These are phyloP conservation scores for Fraxinus latifolia DNA, from an alignment of 305 asterid species.

Conservation along the genomic window DNA sequence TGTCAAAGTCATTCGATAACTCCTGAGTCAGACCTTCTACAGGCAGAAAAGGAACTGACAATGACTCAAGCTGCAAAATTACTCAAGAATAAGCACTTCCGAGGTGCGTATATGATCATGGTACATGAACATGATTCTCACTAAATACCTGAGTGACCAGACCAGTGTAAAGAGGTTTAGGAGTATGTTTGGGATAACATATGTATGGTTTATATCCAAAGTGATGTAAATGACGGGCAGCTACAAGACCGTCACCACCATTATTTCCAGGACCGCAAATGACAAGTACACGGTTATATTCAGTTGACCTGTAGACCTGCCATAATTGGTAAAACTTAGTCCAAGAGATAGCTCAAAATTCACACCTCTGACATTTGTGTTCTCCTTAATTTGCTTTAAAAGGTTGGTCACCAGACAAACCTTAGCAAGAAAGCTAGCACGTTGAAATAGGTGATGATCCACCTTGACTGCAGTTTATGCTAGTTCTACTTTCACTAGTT, in stretches of 20 bases:
- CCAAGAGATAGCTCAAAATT: not conserved
- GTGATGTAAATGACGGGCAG: conserved; percentile 37
- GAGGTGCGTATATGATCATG: not conserved
- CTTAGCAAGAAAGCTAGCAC: not conserved
- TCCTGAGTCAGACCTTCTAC: conserved; percentile 42
- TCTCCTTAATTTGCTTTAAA: not conserved
- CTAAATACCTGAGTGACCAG: conserved; percentile 27
- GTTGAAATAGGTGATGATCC: not conserved
- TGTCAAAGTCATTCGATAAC: conserved; percentile 40
- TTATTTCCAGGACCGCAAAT: conserved; percentile 36
- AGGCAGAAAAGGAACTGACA: conserved; percentile 45
- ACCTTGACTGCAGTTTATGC: not conserved
- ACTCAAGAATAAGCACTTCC: conserved; percentile 20
- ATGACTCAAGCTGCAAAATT: conserved; percentile 45
- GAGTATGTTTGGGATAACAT: conserved; percentile 29
- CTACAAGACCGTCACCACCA: conserved; percentile 34
- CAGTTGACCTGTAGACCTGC: conserved; percentile 16
- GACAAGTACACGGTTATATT: conserved; percentile 29
- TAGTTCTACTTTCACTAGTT: not conserved
- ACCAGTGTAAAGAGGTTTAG: conserved; percentile 25
- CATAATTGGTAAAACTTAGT: not conserved
- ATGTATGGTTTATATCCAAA: conserved; percentile 27
- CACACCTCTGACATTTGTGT: not conserved
- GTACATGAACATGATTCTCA: not conserved
- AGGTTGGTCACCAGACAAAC: not conserved